Conservation (phyloP, 2,329 filamentous ascomycete genomes). For the Dactylella cylindrospora region DNA sequence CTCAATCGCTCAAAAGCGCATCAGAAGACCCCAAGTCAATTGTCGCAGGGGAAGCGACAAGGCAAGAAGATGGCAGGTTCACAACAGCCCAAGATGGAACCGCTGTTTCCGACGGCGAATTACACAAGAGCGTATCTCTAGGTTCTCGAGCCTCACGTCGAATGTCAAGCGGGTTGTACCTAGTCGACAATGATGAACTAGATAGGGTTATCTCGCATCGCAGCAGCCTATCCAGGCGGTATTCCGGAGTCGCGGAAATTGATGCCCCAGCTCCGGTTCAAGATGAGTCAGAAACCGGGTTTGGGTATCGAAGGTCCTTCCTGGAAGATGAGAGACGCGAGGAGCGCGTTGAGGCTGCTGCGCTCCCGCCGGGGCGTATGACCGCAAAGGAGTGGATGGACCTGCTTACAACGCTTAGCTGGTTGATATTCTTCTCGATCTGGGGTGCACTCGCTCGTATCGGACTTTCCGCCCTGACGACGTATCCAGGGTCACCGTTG, state of each 20-base stretch:
- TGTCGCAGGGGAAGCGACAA: too few relatives aligned
- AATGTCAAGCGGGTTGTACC: constrained; percentile 4
- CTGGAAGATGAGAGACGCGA: constrained; percentile 25
- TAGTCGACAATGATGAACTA: constrained; percentile 9
- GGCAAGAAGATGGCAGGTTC: too few relatives aligned
- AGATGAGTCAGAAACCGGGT: constrained; percentile 13
- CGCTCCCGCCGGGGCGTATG: background rate
- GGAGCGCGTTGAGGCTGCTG: background rate
- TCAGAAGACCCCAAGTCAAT: too few relatives aligned
- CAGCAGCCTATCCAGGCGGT: constrained; percentile 11
- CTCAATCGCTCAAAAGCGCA: too few relatives aligned
- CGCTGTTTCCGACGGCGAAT: background rate
- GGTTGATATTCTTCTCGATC: constrained; percentile 82
- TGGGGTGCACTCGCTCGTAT: constrained; percentile 80
- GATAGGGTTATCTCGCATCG: background rate
- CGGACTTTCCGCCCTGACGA: constrained; percentile 75
- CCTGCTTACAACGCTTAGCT: constrained; percentile 59
- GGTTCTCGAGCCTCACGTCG: constrained; percentile 5
- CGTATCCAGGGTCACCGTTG: constrained; percentile 74
- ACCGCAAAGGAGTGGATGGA: constrained; percentile 12
- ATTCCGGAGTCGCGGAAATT: constrained; percentile 36
- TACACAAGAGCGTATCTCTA: background rate
- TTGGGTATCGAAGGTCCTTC: constrained; percentile 13
- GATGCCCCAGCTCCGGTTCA: constrained; percentile 31
- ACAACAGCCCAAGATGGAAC: constrained; percentile 1